Evolutionary conservation across 345 rosid species (phyloP).

Genomic region (Syzygium oleosum): DNA sequence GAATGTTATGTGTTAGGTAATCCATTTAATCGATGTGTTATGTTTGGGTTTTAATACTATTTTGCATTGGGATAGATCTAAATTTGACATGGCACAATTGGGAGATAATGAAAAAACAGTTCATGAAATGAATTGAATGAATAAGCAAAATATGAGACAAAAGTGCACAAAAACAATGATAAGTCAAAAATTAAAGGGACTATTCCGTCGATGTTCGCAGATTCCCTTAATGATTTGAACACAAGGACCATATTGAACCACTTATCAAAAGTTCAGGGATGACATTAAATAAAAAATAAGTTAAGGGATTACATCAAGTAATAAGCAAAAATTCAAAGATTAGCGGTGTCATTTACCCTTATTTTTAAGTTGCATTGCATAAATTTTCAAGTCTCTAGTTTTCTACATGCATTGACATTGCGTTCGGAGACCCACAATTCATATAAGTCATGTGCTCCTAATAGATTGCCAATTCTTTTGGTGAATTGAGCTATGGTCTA

Average conservation of each 20-base stretch:
- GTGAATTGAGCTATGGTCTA: not conserved
- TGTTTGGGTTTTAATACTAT: not conserved
- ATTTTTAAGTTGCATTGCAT: not conserved
- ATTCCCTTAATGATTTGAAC: not conserved
- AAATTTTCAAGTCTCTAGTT: not conserved
- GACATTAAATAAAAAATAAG: not conserved
- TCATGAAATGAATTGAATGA: not conserved
- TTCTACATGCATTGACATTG: not conserved
- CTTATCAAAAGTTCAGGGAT: not conserved
- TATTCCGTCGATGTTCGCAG: fast-evolving
- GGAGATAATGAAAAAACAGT: not conserved
- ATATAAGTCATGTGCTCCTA: not conserved
- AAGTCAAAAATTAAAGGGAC: not conserved
- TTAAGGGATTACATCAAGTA: not conserved
- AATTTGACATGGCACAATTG: not conserved
- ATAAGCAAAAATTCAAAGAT: not conserved
- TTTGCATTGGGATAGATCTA: not conserved
- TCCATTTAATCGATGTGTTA: not conserved
- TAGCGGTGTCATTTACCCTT: not conserved
- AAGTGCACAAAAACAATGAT: not conserved
- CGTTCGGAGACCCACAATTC: not conserved
- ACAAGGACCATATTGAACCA: not conserved
- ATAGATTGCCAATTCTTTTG: not conserved
- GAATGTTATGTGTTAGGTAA: not conserved
- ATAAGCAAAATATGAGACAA: not conserved